Evolutionary conservation across 2,329 filamentous ascomycete species (phyloP).

Genomic region (Fusarium abutilonis): DNA sequence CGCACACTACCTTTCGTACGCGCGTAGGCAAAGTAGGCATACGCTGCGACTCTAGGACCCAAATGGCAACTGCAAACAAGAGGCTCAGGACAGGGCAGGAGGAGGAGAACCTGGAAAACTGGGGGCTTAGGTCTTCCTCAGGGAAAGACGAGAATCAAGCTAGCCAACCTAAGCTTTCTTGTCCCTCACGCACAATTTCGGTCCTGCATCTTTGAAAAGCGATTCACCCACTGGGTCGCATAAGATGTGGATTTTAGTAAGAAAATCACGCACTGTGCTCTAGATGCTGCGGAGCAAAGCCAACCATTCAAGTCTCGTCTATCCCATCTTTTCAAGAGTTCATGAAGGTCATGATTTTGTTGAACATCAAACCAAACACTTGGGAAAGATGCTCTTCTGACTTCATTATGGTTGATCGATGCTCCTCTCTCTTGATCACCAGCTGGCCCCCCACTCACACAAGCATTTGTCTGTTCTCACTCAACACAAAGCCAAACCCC

Average conservation of each 20-base stretch:
- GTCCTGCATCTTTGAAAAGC: constrained; percentile 18
- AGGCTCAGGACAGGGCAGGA: constrained; percentile 10
- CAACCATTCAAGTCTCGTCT: constrained; percentile 14
- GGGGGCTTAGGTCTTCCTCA: constrained; percentile 25
- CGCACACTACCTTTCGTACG: not conserved
- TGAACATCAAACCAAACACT: not conserved
- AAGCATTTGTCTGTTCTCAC: constrained; percentile 14
- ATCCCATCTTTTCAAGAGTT: constrained; percentile 4
- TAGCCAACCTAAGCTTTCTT: constrained; percentile 18
- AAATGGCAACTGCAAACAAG: constrained; percentile 26
- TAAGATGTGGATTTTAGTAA: constrained; percentile 31
- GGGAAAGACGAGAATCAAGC: constrained; percentile 4
- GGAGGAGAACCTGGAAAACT: constrained; percentile 12
- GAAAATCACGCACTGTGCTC: constrained; percentile 35
- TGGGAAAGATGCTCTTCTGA: not conserved
- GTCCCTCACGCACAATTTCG: constrained; percentile 22
- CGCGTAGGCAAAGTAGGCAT: not conserved
- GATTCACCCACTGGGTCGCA: constrained; percentile 37
- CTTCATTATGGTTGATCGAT: not conserved
- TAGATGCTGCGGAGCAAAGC: constrained; percentile 16
- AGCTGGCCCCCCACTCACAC: constrained; percentile 19
- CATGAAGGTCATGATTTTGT: constrained; percentile 3
- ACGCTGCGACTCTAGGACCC: constrained; percentile 18
- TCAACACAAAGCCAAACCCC: constrained; percentile 21
- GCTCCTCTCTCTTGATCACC: constrained; percentile 3